Base-by-base conservation (phyloP, 2,329 filamentous ascomycete species). In the Penicillium sp. region DNA sequence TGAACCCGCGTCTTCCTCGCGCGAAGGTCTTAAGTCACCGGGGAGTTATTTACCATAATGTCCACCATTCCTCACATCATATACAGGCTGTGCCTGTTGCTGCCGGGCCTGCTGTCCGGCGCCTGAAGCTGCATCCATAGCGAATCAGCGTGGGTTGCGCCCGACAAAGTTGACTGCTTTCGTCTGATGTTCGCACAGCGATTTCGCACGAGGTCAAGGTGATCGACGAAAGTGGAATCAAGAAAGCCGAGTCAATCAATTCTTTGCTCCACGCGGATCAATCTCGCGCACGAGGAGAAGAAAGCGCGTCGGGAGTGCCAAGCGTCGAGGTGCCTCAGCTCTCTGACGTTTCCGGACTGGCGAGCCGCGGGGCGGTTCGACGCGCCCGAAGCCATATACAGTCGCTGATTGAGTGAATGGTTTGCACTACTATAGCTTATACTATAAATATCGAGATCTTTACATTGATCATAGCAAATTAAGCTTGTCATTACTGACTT, bases 51-150 rank as follows among this genome's bases (percentile, higher is more conserved):
- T 67, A 86, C 84, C 83, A 69, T 87, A 88, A 64, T 88, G 84
- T 36, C 84, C 84, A 44, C 82, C 84, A 59, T 84, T 79, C 52
- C 70, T 74, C 34, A 78, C 78, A 65, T 88, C 83, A 62, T 88
- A 88, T n/a, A 77, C 74, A 11, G 79, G 79, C 51, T 77, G 76
- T 55, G 69, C 71, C 57, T 75, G 72, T 59, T 80, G 77, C 48
- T 75, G 71, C 50, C 77, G 75, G 55, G 69, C 72, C 57, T 75
- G 72, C 58, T 81, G 78, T 56, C 74, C 68, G 42, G 76, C 64
- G 42, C 69, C 67, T 45, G 73, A 66, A 48, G 73, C 67, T 55
- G 74, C 67, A 52, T 80, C 76, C 77, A 80, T 80, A 52, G 23
- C 22, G 34, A 30, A 36, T 29, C 18, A 6, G 25, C 5, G 39